A percentile compares a stretch with the other conserved stretches of the same genome.
Conservation (phyloP, 2,329 filamentous ascomycete genomes). For the Penicillium sp. region DNA sequence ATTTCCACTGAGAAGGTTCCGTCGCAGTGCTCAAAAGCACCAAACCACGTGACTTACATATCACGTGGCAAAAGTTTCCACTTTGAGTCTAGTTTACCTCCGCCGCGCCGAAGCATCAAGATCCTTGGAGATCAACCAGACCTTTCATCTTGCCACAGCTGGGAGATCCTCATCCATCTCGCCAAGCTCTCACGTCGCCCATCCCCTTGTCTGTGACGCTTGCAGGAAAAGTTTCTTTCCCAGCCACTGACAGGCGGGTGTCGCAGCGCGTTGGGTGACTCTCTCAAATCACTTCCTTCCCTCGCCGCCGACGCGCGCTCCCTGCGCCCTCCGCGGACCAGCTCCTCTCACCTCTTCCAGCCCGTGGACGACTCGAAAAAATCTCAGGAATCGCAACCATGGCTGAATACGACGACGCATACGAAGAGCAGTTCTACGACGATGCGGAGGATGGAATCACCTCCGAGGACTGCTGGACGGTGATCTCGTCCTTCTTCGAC, state of each 20-base stretch:
- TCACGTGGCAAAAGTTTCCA: neutral
- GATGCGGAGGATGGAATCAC: conserved; percentile 76
- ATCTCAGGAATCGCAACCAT: conserved; percentile 39
- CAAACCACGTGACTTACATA: neutral
- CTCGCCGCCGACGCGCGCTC: conserved; percentile 24
- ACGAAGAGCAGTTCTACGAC: conserved; percentile 69
- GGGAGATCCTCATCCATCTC: conserved; percentile 26
- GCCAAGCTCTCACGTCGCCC: conserved; percentile 27
- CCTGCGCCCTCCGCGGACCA: conserved; percentile 18
- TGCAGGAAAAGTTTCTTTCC: conserved; percentile 9
- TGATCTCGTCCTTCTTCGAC: conserved; percentile 97
- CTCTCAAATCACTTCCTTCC: conserved; percentile 16
- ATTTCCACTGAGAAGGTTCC: neutral
- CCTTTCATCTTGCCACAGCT: conserved; percentile 30
- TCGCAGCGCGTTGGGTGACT: conserved; percentile 27
- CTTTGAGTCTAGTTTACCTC: conserved; percentile 23
- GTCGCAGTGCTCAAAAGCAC: neutral
- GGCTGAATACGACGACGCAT: conserved; percentile 63
- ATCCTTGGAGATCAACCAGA: conserved; percentile 28
- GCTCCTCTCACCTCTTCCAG: neutral
- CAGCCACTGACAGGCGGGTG: conserved; percentile 22
- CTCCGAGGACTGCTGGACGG: conserved; percentile 96
- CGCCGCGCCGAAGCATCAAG: conserved; percentile 31
- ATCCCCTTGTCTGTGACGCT: conserved; percentile 16
- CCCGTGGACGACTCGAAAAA: neutral